Conservation (phyloP, 2,329 filamentous ascomycete genomes). For the Diplocarpon mali region DNA sequence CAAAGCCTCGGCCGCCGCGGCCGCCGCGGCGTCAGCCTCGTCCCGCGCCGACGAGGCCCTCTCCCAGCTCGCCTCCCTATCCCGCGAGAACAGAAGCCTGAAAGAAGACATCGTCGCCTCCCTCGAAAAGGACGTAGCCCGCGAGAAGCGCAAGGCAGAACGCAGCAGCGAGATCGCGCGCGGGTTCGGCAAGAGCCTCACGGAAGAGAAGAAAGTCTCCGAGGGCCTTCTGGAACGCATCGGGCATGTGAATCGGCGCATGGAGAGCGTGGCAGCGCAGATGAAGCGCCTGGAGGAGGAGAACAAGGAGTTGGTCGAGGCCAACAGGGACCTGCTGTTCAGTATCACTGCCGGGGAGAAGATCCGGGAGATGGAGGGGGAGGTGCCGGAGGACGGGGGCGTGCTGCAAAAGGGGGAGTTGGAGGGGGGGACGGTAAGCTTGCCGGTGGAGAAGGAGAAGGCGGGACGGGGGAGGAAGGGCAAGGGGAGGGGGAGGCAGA, state of each 20-base stretch:
- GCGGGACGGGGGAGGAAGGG: slow-evolving; percentile 17
- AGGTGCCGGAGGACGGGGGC: slow-evolving; percentile 15
- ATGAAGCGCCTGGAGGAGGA: slow-evolving; percentile 70
- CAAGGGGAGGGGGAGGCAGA: slow-evolving; percentile 15
- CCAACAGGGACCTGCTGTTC: slow-evolving; percentile 78
- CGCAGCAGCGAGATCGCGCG: slow-evolving; percentile 69
- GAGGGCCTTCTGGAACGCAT: slow-evolving; percentile 77
- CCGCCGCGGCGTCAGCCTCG: slow-evolving; percentile 52
- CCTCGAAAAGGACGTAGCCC: slow-evolving; percentile 62
- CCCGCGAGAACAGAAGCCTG: slow-evolving; percentile 38
- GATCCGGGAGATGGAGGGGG: slow-evolving; percentile 55
- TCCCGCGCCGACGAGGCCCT: slow-evolving; percentile 38
- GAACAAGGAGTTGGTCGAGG: slow-evolving; percentile 76
- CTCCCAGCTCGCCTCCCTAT: slow-evolving; percentile 40
- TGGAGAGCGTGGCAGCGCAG: slow-evolving; percentile 47
- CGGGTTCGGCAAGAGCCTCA: slow-evolving; percentile 61
- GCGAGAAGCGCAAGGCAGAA: slow-evolving; percentile 55
- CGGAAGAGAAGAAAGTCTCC: slow-evolving; percentile 79
- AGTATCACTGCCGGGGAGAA: slow-evolving; percentile 80
- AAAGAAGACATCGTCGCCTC: slow-evolving; percentile 46
- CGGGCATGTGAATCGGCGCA: slow-evolving; percentile 55
- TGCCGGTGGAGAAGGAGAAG: slow-evolving; percentile 33
- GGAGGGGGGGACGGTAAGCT: slow-evolving; percentile 58
- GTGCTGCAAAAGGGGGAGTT: slow-evolving; percentile 55
- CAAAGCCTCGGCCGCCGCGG: slow-evolving; percentile 68